Evolutionary conservation across 2,329 filamentous ascomycete genomes (phyloP).

Genomic region (Exophiala alcalophila): DNA sequence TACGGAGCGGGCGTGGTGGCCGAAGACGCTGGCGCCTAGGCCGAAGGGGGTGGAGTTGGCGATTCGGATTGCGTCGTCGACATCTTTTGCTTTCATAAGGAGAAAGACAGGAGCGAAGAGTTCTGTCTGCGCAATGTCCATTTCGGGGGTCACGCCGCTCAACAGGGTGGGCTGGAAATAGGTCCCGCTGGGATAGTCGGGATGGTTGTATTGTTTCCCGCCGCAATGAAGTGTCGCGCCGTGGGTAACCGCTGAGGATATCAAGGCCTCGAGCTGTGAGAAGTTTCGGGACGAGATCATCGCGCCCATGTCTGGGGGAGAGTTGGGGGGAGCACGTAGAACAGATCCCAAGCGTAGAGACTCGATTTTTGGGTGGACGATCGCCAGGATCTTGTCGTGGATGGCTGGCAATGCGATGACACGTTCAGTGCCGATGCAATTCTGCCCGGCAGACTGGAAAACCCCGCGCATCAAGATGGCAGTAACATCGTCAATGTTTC

Average conservation of each 20-base stretch:
- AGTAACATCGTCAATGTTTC: slow-evolving; percentile 65
- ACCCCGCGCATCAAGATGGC: slow-evolving; percentile 86
- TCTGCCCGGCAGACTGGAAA: slow-evolving; percentile 87
- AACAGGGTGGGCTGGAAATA: slow-evolving; percentile 92
- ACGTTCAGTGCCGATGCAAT: slow-evolving; percentile 95
- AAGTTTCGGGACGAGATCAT: slow-evolving; percentile 81
- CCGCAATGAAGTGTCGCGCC: slow-evolving; percentile 81
- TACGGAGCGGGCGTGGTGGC: slow-evolving; percentile 62
- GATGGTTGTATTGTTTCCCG: slow-evolving; percentile 69
- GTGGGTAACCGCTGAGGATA: slow-evolving; percentile 70
- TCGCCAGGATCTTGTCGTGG: slow-evolving; percentile 68
- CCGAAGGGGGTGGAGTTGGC: slow-evolving; percentile 84
- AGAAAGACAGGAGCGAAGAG: slow-evolving; percentile 91
- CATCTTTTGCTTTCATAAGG: slow-evolving; percentile 69
- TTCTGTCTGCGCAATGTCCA: slow-evolving; percentile 86
- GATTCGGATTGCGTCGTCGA: slow-evolving; percentile 66
- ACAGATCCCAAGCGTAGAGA: slow-evolving; percentile 72
- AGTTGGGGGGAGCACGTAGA: slow-evolving; percentile 44
- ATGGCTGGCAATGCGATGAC: slow-evolving; percentile 75
- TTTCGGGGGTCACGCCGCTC: slow-evolving; percentile 78
- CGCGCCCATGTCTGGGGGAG: slow-evolving; percentile 71
- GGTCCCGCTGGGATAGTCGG: slow-evolving; percentile 71
- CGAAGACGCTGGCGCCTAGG: slow-evolving; percentile 86
- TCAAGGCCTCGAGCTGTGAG: slow-evolving; percentile 68
- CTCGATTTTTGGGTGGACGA: slow-evolving; percentile 70